phyloP scores from a whole-genome alignment of 805 yeast species.

The Saturnispora diversa region DNA sequence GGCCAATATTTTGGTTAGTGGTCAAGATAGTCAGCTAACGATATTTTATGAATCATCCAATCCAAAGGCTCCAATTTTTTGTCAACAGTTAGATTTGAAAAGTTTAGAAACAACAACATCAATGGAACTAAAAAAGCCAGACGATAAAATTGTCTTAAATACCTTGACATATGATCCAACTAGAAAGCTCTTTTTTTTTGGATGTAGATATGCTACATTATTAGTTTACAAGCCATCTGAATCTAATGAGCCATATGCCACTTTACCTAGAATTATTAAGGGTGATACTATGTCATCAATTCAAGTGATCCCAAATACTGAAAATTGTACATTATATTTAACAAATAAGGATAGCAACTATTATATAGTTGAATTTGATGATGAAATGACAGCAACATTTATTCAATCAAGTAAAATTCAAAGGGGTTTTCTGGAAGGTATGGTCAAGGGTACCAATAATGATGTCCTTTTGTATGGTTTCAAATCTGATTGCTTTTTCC shows the following conservation, averaged over 20 bases:
- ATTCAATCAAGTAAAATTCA: conserved; percentile 49
- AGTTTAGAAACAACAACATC: conserved; percentile 22
- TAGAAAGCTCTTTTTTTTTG: conserved; percentile 44
- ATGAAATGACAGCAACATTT: conserved; percentile 7
- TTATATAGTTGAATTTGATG: conserved; percentile 31
- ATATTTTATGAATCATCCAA: conserved; percentile 61
- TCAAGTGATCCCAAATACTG: conserved; percentile 27
- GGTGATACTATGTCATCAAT: conserved; percentile 67
- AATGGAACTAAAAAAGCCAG: conserved; percentile 21
- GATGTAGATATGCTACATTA: conserved; percentile 65
- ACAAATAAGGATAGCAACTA: conserved; percentile 66
- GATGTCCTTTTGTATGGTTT: conserved; percentile 70
- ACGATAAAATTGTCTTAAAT: conserved; percentile 45
- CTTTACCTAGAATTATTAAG: conserved; percentile 42
- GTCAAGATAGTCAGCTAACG: conserved; percentile 26
- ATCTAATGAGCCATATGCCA: conserved; percentile 19
- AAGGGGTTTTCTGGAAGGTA: conserved; percentile 78
- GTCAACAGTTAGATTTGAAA: conserved; percentile 30
- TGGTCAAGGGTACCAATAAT: conserved; percentile 32
- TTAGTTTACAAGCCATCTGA: conserved; percentile 41
- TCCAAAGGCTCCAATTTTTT: conserved; percentile 44
- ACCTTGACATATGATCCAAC: conserved; percentile 38
- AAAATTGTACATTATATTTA: conserved; percentile 27
- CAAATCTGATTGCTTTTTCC: conserved; percentile 65
- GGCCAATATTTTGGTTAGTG: conserved; percentile 39